Evolutionary conservation across 192 early-diverging fungal genomes (phyloP).

Genomic region (Podila horticola): DNA sequence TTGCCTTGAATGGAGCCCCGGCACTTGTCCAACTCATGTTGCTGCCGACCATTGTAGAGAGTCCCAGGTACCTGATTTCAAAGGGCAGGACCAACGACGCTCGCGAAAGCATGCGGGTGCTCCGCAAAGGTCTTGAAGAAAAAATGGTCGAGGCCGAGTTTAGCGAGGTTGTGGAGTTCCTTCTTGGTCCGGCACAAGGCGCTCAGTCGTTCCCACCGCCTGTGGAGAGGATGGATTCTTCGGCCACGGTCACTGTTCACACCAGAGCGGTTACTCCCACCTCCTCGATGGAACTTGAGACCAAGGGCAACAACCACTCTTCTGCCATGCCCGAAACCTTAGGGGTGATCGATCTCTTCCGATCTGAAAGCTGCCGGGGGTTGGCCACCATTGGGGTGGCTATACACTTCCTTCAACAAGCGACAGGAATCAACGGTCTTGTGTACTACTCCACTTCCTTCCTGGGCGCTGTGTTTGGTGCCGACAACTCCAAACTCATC

Average conservation of each 20-base stretch:
- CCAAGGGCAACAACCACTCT: neutral
- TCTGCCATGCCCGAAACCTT: neutral
- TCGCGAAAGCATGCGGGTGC: constrained; percentile 50
- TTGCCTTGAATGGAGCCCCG: constrained; percentile 71
- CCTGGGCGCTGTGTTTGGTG: constrained; percentile 69
- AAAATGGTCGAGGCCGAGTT: constrained; percentile 63
- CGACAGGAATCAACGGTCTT: constrained; percentile 86
- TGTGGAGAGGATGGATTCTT: too few relatives aligned
- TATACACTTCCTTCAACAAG: constrained; percentile 82
- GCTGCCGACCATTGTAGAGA: constrained; percentile 74
- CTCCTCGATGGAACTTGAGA: too few relatives aligned
- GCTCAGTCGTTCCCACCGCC: neutral
- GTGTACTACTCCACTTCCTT: constrained; percentile 75
- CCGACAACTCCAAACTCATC: constrained; percentile 65
- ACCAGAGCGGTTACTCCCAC: too few relatives aligned
- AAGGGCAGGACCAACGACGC: constrained; percentile 69
- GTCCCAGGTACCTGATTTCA: constrained; percentile 75
- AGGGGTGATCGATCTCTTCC: constrained; percentile 20
- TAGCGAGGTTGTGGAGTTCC: constrained; percentile 64
- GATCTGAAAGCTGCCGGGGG: constrained; percentile 54
- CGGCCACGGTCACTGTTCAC: constrained; percentile 1
- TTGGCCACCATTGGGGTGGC: constrained; percentile 71
- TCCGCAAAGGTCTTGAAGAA: constrained; percentile 56
- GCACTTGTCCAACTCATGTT: constrained; percentile 65
- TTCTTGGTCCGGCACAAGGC: constrained; percentile 28